Evolutionary conservation across 2,329 filamentous ascomycete genomes (phyloP), one percentile per base, ranked within the genome.

Genomic region (Colletotrichum siamense): DNA sequence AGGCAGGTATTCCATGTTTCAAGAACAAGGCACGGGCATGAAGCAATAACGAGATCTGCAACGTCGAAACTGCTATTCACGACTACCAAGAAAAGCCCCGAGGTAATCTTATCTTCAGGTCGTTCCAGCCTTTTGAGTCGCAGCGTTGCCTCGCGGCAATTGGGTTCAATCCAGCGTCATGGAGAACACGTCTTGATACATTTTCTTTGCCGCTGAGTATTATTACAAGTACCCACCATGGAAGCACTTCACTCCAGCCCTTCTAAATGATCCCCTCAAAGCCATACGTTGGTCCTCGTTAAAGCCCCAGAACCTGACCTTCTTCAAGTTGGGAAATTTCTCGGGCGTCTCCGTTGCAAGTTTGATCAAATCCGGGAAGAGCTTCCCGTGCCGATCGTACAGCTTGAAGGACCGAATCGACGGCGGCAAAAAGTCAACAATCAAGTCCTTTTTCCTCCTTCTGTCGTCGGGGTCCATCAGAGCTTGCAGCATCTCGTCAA

Each of bases 361-460:
- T 59, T 49, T 22, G n/a, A 65, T n/a, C 36, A 71, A 8, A 9
- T 71, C 69, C 16, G 13, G 57, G 59, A 65, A 71, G 4, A 71
- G 36, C 26, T 16, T 13, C 7, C 69, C 59, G 7, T 28, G 1
- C 16, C 26, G 24, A 32, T 63, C 57, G 16, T 36, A 63, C 26
- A 71, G 7, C 26, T 71, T 71, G 57, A 71, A 65, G 36, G 49
- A 63, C 16, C 30, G 69, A 15, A 71, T 65, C 8, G 57, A 65
- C 36, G 18, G 44, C 55, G 68, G 69, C 36, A 71, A 36, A 15
- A 71, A 71, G 30, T 57, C 36, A 6, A 55, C 61, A 3, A 69
- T 4, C 52, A 61, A 22, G 32, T 39, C 24, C 24, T 30, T 61
- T 8, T 69, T 44, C 32, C n/a, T 69, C 15, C 32, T 55, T 6